Evolutionary conservation across 768 basidiomycete species (phyloP).

Genomic region (Boletus subcaerulescens): DNA sequence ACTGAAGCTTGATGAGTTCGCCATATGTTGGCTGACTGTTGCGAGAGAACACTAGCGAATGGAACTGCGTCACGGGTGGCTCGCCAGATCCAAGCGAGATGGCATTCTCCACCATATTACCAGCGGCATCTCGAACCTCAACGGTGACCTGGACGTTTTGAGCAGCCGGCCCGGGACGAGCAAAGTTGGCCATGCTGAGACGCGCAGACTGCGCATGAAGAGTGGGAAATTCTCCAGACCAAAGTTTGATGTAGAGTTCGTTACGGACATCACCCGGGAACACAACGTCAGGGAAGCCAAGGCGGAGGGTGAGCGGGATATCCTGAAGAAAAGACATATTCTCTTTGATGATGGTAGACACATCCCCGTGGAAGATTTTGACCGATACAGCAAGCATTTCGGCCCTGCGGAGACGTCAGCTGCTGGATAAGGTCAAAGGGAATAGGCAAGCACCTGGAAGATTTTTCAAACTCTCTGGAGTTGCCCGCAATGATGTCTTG

Average conservation of each 20-base stretch:
- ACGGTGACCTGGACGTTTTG: constrained; percentile 80
- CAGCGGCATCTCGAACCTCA: constrained; percentile 79
- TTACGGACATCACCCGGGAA: constrained; percentile 92
- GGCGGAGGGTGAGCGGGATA: constrained; percentile 75
- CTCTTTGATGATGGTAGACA: constrained; percentile 69
- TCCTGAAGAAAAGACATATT: constrained; percentile 82
- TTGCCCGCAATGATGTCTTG: constrained; percentile 89
- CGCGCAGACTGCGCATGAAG: constrained; percentile 54
- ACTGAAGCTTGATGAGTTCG: constrained; percentile 84
- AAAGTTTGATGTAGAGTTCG: constrained; percentile 93
- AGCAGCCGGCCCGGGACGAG: constrained; percentile 51
- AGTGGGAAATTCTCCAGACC: constrained; percentile 84
- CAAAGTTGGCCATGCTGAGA: constrained; percentile 53
- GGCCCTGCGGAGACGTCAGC: constrained; percentile 50
- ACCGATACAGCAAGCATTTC: constrained; percentile 81
- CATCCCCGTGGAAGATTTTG: constrained; percentile 85
- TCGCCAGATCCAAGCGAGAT: constrained; percentile 88
- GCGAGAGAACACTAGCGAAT: constrained; percentile 87
- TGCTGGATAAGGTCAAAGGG: neutral
- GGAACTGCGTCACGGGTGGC: constrained; percentile 71
- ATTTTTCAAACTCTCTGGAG: constrained; percentile 78
- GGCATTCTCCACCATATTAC: constrained; percentile 61
- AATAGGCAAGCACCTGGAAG: constrained; percentile 55
- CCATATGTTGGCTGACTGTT: constrained; percentile 90
- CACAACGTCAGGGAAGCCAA: constrained; percentile 95